Evolutionary conservation across 495 filamentous ascomycete species (phyloP).

Genomic region (Penicillium diatomitis): DNA sequence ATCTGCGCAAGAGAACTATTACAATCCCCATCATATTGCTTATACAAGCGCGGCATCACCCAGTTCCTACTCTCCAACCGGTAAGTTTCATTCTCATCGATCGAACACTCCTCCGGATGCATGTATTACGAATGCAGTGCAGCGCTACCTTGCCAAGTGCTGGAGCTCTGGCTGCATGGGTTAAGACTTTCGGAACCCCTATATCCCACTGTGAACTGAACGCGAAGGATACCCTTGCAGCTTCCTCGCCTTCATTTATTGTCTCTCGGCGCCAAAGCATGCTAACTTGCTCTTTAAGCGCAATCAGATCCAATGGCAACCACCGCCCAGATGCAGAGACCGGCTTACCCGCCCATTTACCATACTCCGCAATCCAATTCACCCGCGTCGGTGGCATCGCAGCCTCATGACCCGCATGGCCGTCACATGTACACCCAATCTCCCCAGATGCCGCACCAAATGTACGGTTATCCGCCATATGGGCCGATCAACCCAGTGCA

Average conservation of each 20-base stretch:
- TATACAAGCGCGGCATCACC: constrained; percentile 64
- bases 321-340: constrained; percentile 67
- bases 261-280: too few species aligned
- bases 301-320: constrained; percentile 90
- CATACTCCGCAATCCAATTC: constrained; percentile 95
- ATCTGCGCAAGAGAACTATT: constrained; percentile 63
- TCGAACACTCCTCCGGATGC: too few species aligned
- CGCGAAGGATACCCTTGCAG: too few species aligned
- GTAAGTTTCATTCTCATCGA: constrained; percentile 44
- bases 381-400: constrained; percentile 90
- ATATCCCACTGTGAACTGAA: too few species aligned
- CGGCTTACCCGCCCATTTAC: constrained; percentile 79
- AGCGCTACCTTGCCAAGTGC: too few species aligned
- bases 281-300: constrained; percentile 38
- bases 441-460: constrained; percentile 62
- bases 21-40: constrained; percentile 56
- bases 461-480: constrained; percentile 71
- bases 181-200: too few species aligned
- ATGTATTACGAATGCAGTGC: too few species aligned
- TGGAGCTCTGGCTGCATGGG: too few species aligned
- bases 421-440: constrained; percentile 77
- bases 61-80: constrained; percentile 68
- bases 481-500: constrained; percentile 60
- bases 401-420: constrained; percentile 76
- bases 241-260: too few species aligned